A percentile compares a stretch with the other conserved stretches of the same genome.
These are phyloP conservation scores for Arthrobotrys conoides DNA, from an alignment of 2,329 filamentous ascomycete species.

Conservation along the genomic window DNA sequence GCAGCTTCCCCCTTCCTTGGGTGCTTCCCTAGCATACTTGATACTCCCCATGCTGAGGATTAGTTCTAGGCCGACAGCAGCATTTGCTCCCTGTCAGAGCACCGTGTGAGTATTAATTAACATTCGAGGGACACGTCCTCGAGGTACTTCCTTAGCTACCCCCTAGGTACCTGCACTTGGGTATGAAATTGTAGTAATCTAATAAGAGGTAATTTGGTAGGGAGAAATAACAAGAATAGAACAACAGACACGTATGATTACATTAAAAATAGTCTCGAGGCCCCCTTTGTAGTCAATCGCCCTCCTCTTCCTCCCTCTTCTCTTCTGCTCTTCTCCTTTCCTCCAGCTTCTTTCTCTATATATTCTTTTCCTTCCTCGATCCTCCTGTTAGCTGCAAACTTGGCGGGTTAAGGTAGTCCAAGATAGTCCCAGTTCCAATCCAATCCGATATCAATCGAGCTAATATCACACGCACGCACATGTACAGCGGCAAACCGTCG, in stretches of 20 bases:
- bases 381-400: background rate
- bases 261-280: background rate
- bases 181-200: too few relatives aligned
- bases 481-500: constrained; percentile 17
- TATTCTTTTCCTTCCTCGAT: background rate
- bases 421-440: background rate
- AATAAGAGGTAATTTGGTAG: too few relatives aligned
- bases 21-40: too few relatives aligned
- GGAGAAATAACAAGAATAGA: background rate
- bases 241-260: constrained; percentile 5
- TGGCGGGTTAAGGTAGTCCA: background rate
- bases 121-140: constrained; percentile 20
- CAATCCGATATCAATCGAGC: background rate
- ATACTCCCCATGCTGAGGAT: background rate
- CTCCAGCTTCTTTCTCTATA: background rate
- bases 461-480: constrained; percentile 10
- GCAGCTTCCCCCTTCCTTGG: constrained; percentile 2
- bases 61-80: constrained; percentile 24
- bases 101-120: background rate
- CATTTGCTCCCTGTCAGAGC: background rate
- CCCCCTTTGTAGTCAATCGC: background rate
- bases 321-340: background rate
- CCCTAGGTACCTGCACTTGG: too few relatives aligned
- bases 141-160: too few relatives aligned
- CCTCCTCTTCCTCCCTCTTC: background rate